phyloP scores from a whole-genome alignment of 768 basidiomycete species.

The Hirschioporus abietinus region DNA sequence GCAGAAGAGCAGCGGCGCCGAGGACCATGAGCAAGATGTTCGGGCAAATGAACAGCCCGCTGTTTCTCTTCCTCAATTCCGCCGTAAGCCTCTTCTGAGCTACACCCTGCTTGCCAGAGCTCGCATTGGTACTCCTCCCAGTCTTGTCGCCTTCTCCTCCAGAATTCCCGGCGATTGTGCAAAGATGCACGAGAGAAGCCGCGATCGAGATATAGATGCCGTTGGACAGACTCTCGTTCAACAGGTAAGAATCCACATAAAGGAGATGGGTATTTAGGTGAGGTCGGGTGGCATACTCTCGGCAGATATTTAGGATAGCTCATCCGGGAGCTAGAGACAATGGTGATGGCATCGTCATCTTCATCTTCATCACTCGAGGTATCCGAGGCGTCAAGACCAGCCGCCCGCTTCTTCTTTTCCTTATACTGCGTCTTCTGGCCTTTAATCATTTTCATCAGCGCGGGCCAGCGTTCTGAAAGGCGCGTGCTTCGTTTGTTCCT shows the following conservation, averaged over 20 bases:
- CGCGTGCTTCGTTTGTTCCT: not conserved
- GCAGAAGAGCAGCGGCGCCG: not conserved
- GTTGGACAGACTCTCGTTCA: not conserved
- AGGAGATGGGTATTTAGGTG: not conserved
- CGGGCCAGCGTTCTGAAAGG: not conserved
- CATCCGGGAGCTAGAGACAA: not conserved
- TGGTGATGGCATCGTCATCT: not conserved
- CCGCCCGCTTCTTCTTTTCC: not conserved
- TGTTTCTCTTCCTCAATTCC: conserved; percentile 2
- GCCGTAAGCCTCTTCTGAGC: conserved; percentile 1
- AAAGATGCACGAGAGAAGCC: not conserved
- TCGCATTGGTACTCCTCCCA: not conserved
- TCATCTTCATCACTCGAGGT: not conserved
- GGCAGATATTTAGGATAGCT: not conserved
- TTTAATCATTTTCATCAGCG: conserved; percentile 1
- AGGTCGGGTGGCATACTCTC: not conserved
- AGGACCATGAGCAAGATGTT: not conserved
- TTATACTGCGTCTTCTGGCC: not conserved
- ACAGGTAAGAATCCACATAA: not conserved
- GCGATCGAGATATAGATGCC: not conserved
- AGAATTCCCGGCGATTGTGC: not conserved
- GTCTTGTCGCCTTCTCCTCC: not conserved
- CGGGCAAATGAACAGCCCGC: not conserved
- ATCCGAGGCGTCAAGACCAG: not conserved
- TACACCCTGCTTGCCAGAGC: not conserved